Conservation (phyloP, 306 rosid genomes). For the Corylus heterophylla region DNA sequence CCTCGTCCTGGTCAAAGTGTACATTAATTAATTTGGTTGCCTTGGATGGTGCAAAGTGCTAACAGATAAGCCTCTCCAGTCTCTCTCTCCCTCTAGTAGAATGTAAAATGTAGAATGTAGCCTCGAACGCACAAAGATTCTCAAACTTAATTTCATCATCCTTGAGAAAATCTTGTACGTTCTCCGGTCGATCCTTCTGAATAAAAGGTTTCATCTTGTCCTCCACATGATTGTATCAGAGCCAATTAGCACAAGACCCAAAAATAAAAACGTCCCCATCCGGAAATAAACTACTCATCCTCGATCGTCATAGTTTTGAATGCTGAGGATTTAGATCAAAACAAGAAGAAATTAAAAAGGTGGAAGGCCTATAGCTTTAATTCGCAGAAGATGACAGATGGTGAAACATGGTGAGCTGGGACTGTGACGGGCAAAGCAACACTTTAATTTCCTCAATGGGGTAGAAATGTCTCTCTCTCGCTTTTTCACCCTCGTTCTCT, state of each 20-base stretch:
- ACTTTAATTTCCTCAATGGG: slow-evolving; percentile 1
- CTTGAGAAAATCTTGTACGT: background rate
- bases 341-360: background rate
- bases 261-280: background rate
- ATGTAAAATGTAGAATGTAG: background rate
- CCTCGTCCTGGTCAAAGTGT: slow-evolving; percentile 28
- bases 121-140: background rate
- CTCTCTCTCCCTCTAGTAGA: background rate
- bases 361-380: background rate
- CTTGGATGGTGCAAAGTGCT: slow-evolving; percentile 7
- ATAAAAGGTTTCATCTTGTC: too few species aligned
- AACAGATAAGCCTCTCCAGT: background rate
- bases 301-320: too few species aligned
- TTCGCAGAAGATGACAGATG: slow-evolving; percentile 16
- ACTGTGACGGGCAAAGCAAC: slow-evolving; percentile 22
- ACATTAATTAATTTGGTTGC: slow-evolving; percentile 30
- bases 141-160: background rate
- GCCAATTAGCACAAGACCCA: too few species aligned
- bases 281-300: too few species aligned
- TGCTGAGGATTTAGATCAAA: background rate
- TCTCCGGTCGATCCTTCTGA: too few species aligned
- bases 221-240: background rate
- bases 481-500: too few species aligned
- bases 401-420: slow-evolving; percentile 32
- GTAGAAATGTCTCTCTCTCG: too few species aligned